phyloP scores from a whole-genome alignment of 164 flowering plant genomes.

The Euptelea pleiosperma region DNA sequence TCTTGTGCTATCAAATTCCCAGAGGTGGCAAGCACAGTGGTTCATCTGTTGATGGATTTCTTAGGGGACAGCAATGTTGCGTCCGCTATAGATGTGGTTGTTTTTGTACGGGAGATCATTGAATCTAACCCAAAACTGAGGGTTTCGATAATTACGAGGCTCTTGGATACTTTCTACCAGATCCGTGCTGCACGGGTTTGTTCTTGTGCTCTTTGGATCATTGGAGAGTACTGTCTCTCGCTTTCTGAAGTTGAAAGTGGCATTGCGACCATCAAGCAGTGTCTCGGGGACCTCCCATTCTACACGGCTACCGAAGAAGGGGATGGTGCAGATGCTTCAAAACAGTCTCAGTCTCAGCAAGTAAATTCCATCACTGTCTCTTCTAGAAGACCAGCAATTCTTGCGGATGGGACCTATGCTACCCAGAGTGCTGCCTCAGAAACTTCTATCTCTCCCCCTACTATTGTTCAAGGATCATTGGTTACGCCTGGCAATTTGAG shows the following conservation, averaged over 20 bases:
- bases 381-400: constrained; percentile 83
- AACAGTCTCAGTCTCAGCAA: constrained; percentile 55
- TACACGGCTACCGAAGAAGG: constrained; percentile 59
- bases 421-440: constrained; percentile 97
- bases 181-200: constrained; percentile 88
- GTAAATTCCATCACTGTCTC: constrained; percentile 62
- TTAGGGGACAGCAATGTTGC: constrained; percentile 88
- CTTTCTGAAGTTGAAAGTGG: constrained; percentile 92
- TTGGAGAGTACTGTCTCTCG: constrained; percentile 87
- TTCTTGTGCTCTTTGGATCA: constrained; percentile 92
- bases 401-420: constrained; percentile 98
- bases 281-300: constrained; percentile 94
- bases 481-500: constrained; percentile 72
- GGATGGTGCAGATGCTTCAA: constrained; percentile 57
- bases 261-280: constrained; percentile 76
- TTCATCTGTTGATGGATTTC: constrained; percentile 96
- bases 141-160: constrained; percentile 84
- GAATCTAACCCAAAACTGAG: constrained; percentile 86
- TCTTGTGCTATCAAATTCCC: constrained; percentile 92
- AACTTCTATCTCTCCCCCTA: constrained; percentile 72
- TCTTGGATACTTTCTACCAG: constrained; percentile 91
- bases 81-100: constrained; percentile 86
- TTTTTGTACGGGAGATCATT: constrained; percentile 88
- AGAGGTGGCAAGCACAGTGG: constrained; percentile 95
- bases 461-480: constrained; percentile 71